Conservation (phyloP, 306 rosid genomes). For the Fagus crenata region DNA sequence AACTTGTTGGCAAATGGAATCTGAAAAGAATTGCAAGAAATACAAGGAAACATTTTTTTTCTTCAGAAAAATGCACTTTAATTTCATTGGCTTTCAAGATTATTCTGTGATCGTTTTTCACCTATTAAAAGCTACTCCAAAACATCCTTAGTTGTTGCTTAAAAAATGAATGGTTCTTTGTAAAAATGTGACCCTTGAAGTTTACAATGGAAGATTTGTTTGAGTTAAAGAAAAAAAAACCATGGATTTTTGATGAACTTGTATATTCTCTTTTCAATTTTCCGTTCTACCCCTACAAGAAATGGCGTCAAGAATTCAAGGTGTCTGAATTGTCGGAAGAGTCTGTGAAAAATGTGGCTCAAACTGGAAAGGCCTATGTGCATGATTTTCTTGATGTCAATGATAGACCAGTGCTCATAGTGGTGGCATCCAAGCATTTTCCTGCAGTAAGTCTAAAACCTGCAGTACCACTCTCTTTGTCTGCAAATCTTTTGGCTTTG, state of each 20-base stretch:
- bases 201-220: constrained; percentile 4
- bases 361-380: constrained; percentile 78
- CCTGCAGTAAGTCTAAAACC: constrained; percentile 56
- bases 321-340: constrained; percentile 73
- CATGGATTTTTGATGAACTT: constrained; percentile 12
- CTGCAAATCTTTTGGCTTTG: constrained; percentile 8
- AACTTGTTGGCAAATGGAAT: neutral
- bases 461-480: constrained; percentile 8
- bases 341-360: constrained; percentile 54
- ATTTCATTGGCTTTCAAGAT: neutral
- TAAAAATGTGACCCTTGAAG: constrained; percentile 5
- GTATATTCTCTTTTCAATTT: constrained; percentile 14
- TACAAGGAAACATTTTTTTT: neutral
- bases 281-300: constrained; percentile 54
- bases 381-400: constrained; percentile 75
- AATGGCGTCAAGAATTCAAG: constrained; percentile 90
- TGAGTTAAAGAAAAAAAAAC: neutral
- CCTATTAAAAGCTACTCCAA: neutral
- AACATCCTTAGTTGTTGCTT: neutral
- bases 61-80: neutral
- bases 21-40: constrained; percentile 1
- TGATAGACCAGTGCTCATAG: constrained; percentile 76
- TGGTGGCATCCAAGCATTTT: constrained; percentile 76
- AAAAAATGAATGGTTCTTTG: neutral
- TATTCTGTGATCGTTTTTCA: neutral